Base-by-base conservation (phyloP, 2,329 filamentous ascomycete genomes). In the Bipolaris cookei region DNA sequence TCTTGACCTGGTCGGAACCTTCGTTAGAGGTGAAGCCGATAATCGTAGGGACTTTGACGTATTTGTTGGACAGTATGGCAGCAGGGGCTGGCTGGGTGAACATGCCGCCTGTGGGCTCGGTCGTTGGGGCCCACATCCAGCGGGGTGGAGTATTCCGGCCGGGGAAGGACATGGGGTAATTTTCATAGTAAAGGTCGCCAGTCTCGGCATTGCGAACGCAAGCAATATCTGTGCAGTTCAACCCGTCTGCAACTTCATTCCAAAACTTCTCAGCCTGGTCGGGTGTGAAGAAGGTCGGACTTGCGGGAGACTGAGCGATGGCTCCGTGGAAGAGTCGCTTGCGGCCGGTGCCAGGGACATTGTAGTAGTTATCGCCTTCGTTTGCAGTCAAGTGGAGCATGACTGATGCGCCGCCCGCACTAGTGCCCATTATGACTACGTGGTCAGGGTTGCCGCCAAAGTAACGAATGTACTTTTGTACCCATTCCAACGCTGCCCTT, bases 371-470 rank as follows among this genome's bases (percentile, higher is more conserved):
- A 53, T 74, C 69, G 10, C 71, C 71, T 10, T 65, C 67, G 42
- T 74, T 74, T 8, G 65, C 71, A 2, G 69, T 68, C 11, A 74
- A 43, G 30, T 74, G 71, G 1, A 72, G 61, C 48, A 74, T 56
- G 2, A 68, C 70, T 4, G 70, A 73, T 11, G 71, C 66, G 4
- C 66, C 71, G 35, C 72, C 72, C 21, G 72, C 72, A 47, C 69
- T 72, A 4, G 70, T 73, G 1, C 79, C 79, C 44, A 80, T 79
- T 4, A 80, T 72, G n/a, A 81, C 78, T 2, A 81, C 76, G 49
- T 78, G 79, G 34, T 80, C 70, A 3, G 79, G 78, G 58, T 81
- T 75, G 21, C 79, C 79, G 1, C 79, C 79, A 52, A 81, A 81
- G 32, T 77, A 79, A 56, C 63, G 66, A 55, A 79, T 78, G 56